Base-by-base conservation (phyloP, 495 filamentous ascomycete genomes). In the Penicillium coprophilum region DNA sequence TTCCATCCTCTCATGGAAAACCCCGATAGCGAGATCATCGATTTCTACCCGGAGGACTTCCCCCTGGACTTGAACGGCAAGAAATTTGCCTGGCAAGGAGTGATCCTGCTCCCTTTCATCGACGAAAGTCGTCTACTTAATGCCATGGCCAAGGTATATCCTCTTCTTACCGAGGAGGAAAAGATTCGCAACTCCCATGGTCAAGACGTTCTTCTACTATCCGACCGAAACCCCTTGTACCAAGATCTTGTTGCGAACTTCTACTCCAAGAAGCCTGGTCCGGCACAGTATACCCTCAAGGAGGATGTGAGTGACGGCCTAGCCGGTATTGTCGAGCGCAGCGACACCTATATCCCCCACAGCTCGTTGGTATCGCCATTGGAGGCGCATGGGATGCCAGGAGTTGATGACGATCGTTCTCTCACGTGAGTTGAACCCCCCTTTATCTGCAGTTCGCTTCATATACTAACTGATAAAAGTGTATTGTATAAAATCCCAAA, bases 31-130 rank as follows among this genome's bases (percentile, higher is more conserved):
- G 86, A 91, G 52, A 99, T 99, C 55, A 87, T 94, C 50, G 93
- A 99, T 61, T 99, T 97, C 73, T 99, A 99, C 62, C 95, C 95
- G 0, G 89, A 91, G 62, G 90, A 96, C 39, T 99, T 99, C 66
- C 82, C 86, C 4, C 80, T 96, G 52, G 94, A 99, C 67, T 72
- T 97, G 51, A 97, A 99, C 55, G 94, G 94, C 55, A 97, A 97
- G 78, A 99, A 97, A 67, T 95, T 96, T 71, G 89, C 91, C 2
- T 99, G 94, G 94, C 93, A 99, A 65, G 94, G 94, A 59, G 91
- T 97, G 40, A 90, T 89, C 21, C 75, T 97, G 28, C 82, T 99
- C 19, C 94, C 94, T 0, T 99, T 96, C 71, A 97, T 99, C 61
- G 92, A 99, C 68, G 94, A 94, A 74, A 86, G 86, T 50, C 83